Evolutionary conservation across 768 basidiomycete genomes (phyloP), one percentile per base, ranked within the genome.

Genomic region (Pulveroboletus sp.): DNA sequence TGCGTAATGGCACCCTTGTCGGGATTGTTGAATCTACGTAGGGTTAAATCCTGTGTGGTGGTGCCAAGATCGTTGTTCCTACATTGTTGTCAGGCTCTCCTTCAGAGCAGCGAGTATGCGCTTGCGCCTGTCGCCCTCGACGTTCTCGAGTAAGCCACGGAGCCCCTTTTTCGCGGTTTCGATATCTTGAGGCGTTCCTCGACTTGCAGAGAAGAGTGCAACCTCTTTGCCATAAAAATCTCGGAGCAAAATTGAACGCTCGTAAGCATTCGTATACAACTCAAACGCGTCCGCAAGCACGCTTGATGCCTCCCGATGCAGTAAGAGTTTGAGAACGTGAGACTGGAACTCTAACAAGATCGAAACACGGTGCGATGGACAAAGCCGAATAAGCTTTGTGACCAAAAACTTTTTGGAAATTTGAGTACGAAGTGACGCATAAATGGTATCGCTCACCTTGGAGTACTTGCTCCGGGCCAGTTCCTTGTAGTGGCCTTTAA

Each of bases 151-250:
- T 3, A 90, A 70, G 1, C 84, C 87, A 14, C 72, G 71, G 39
- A 95, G 67, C 0, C 89, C 88, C 51, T 78, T 81, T 64, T 78
- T 84, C 5, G 80, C 78, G 13, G 71, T 69, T 52, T 81, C 85
- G 63, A 82, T 84, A 40, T 86, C 82, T 42, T 78, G 78, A 1
- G 75, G 77, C 38, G 78, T 83, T 13, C 81, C 82, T 17, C 62
- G 70, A 0, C 73, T 78, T 6, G 77, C 56, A 6, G 69, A 74
- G 67, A 95, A 92, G 25, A 97, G 69, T 3, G 77, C 72, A 1
- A 84, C 85, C 65, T 97, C 94, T 64, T 88, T 90, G 13, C 94
- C 94, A 56, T 93, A 97, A 54, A 97, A 92, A 51, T 93, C 90
- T 16, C 86, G 81, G 6, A 95, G 71, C 6, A 97, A 74, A 19